A percentile compares a stretch with the other conserved stretches of the same genome.
These are phyloP conservation scores for Fusarium sp. DNA, from an alignment of 2,329 filamentous ascomycete genomes.

Conservation along the genomic window DNA sequence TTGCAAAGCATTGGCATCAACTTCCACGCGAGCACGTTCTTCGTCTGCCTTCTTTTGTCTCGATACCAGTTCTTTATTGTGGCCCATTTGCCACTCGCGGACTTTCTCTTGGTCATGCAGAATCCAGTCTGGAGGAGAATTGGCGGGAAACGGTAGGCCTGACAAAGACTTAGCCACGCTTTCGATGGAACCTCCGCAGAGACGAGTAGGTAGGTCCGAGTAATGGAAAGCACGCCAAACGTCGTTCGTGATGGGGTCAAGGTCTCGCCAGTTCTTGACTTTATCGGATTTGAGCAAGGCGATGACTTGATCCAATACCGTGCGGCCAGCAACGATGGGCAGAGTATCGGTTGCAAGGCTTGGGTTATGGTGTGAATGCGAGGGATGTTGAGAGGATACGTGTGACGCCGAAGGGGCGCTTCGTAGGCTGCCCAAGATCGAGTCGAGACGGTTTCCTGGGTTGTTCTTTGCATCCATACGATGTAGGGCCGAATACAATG, in stretches of 20 bases:
- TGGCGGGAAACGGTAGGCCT: constrained; percentile 63
- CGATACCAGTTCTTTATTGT: constrained; percentile 56
- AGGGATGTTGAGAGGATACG: constrained; percentile 27
- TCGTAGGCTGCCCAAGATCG: constrained; percentile 56
- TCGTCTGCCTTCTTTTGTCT: constrained; percentile 58
- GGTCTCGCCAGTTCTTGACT: constrained; percentile 59
- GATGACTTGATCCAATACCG: constrained; percentile 59
- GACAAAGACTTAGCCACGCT: constrained; percentile 58
- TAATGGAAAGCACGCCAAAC: constrained; percentile 55
- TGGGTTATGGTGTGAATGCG: constrained; percentile 23
- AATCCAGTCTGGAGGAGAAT: constrained; percentile 67
- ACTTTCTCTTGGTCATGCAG: constrained; percentile 60
- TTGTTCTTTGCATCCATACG: constrained; percentile 58
- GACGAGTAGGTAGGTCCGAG: constrained; percentile 58
- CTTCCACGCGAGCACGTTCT: constrained; percentile 53
- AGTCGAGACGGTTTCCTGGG: constrained; percentile 56
- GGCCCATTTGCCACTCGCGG: constrained; percentile 67
- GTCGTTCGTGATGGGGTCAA: constrained; percentile 55
- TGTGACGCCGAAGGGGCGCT: constrained; percentile 35
- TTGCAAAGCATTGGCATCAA: constrained; percentile 51
- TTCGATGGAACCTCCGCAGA: constrained; percentile 60
- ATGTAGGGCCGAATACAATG: constrained; percentile 59
- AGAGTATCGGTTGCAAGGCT: constrained; percentile 43
- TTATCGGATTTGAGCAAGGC: constrained; percentile 60
- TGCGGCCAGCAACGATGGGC: constrained; percentile 51